Base-by-base conservation (phyloP, 768 basidiomycete species). In the Tulasnella calospora region DNA sequence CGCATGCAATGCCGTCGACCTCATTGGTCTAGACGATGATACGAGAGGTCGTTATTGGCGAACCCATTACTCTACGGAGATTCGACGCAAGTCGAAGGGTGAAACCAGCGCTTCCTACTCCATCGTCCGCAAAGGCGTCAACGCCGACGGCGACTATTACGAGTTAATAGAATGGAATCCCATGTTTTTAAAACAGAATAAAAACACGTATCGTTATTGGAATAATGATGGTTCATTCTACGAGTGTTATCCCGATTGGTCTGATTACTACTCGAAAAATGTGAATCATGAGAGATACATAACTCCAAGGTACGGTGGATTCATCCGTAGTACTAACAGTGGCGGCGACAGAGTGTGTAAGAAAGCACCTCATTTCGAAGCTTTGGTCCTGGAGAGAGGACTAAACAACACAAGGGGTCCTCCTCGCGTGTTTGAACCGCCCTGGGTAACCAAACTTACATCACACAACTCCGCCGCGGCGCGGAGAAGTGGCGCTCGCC, bases 181-280 rank as follows among this genome's bases (percentile, higher is more conserved):
- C 27, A 67, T 67, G 61, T 67, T 67, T 35, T 67, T 67, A 67
- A 67, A 67, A 67, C 61, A 67, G 61, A 67, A 67, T 67, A 67
- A 67, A 67, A 67, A 67, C 33, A 67, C 61, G 33, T 67, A 67
- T 67, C 61, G 61, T 67, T 67, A 67, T 67, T 67, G 61, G 61
- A 67, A 67, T 67, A 67, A 67, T 67, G 61, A 67, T 35, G 61
- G 61, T 67, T 67, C 61, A 13, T 67, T 67, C 27, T 67, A 67
- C 27, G 61, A 67, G 61, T 67, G 61, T 67, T 67, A 67, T 67
- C 61, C 61, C 61, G 61, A 67, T 35, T 67, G 61, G 61, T 67
- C 61, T 17, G 61, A 67, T 67, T 67, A 67, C 61, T 67, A 67
- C 33, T 67, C 61, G 61, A 67, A 35, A 67, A 13, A 67, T 12